phyloP scores from a whole-genome alignment of 352 stramenopile genomes.

The Phytopythium helicoides region DNA sequence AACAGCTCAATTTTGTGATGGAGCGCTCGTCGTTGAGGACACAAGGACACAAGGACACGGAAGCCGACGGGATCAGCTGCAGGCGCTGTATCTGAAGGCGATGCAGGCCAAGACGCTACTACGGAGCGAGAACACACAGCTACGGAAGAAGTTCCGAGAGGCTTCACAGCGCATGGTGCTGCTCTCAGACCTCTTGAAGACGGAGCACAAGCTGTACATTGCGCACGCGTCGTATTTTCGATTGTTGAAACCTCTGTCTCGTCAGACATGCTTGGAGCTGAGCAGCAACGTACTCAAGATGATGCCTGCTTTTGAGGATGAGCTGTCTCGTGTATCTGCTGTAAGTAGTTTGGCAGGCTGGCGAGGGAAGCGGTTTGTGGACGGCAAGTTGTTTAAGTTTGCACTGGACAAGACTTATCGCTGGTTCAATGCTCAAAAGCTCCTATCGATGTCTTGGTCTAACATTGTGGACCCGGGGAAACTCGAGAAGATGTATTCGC shows the following conservation, averaged over 20 bases:
- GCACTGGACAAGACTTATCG: constrained; percentile 20
- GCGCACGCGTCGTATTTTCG: constrained; percentile 28
- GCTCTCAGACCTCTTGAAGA: constrained; percentile 24
- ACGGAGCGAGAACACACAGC: constrained; percentile 21
- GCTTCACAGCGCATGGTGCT: constrained; percentile 9
- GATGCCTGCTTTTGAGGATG: constrained; percentile 9
- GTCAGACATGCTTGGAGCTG: constrained; percentile 13
- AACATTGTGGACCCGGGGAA: neutral
- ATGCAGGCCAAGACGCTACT: constrained; percentile 5
- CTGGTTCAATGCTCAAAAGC: constrained; percentile 12
- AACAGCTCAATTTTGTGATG: too few species aligned
- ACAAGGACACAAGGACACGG: too few species aligned
- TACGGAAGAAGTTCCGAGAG: constrained; percentile 23
- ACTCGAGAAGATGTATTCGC: neutral
- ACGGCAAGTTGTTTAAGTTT: constrained; percentile 19
- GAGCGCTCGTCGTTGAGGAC: too few species aligned
- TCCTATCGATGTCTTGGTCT: constrained; percentile 10
- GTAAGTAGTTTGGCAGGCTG: constrained; percentile 20
- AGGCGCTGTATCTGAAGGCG: too few species aligned
- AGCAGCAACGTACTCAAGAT: constrained; percentile 7
- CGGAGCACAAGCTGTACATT: constrained; percentile 29
- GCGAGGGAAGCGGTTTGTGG: constrained; percentile 19
- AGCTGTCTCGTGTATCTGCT: constrained; percentile 8
- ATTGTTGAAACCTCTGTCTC: constrained; percentile 23
- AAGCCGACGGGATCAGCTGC: too few species aligned